Conservation (phyloP, 257 asterid genomes). For the Capsicum rhomboideum region DNA sequence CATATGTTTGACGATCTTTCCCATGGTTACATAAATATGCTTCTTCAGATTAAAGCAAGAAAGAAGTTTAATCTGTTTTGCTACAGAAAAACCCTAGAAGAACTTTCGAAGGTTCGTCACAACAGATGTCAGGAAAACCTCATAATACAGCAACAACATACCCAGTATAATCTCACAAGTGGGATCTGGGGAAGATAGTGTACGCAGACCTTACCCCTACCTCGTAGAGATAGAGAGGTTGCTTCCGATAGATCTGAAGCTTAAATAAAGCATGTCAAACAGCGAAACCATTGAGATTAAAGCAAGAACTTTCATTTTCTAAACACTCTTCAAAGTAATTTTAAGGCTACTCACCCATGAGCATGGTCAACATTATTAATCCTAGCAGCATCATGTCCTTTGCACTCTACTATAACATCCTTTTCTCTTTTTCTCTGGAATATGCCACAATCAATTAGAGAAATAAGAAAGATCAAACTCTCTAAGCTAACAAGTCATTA, state of each 20-base stretch:
- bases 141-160: not conserved
- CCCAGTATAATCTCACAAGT: too few species aligned
- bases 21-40: not conserved
- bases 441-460: not conserved
- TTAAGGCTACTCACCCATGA: constrained; percentile 55
- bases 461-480: not conserved
- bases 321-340: not conserved
- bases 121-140: not conserved
- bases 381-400: constrained; percentile 97
- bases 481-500: not conserved
- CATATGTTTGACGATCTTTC: not conserved
- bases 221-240: too few species aligned
- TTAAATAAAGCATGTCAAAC: too few species aligned
- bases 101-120: not conserved
- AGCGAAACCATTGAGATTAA: not conserved
- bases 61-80: not conserved
- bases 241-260: too few species aligned
- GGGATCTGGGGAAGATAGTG: too few species aligned
- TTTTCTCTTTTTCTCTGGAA: constrained; percentile 54
- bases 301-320: not conserved
- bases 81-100: not conserved
- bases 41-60: not conserved
- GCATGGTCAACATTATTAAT: constrained; percentile 71
- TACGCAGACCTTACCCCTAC: too few species aligned
- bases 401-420: constrained; percentile 80